Evolutionary conservation across 331 rosid species (phyloP), one percentile per base, ranked within the genome.

Genomic region (Prunus yedoensis): DNA sequence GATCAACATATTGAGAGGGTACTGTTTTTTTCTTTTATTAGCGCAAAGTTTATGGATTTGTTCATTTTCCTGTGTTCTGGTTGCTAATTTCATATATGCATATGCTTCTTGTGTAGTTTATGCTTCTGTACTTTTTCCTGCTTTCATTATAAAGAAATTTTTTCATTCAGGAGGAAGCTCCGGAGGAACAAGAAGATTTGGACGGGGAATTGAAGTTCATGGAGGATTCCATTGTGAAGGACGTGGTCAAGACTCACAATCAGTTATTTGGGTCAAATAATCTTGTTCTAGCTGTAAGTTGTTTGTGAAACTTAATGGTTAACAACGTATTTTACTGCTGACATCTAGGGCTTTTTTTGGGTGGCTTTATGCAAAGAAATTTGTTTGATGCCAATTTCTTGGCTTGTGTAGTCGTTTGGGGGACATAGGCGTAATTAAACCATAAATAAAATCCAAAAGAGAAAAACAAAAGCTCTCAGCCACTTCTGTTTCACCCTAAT

Each of bases 201-300:
- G 97, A 86, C 71, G 91, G 90, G 67, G 96, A 92, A 66, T 84
- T 89, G 96, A 82, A 86, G 69, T 76, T 66, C 38, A 74, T 92
- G 79, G 97, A 92, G 43, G 97, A 88, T 73, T 84, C 93, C 66
- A 66, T 84, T 65, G 81, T 90, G 63, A 75, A 80, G 75, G 78
- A 74, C 25, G 86, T 89, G 74, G 86, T 92, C 68, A 65, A 68
- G 50, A 80, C 85, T 84, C 97, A 94, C 79, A 79, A 82, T 84
- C 86, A 81, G 75, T 74, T 92, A 73, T 94, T 94, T 84, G 97
- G 97, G 59, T 89, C 91, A 74, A 77, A 51, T 77, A 86, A 88
- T 85, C 88, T 90, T 16, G 78, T 86, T 77, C 79, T 79, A 59
- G 75, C 69, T 51, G 98, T 94, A 85, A 94, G 98, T 87, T 21